These are phyloP conservation scores for Pseudopithomyces maydicus DNA, from an alignment of 2,329 filamentous ascomycete genomes.

Conservation along the genomic window DNA sequence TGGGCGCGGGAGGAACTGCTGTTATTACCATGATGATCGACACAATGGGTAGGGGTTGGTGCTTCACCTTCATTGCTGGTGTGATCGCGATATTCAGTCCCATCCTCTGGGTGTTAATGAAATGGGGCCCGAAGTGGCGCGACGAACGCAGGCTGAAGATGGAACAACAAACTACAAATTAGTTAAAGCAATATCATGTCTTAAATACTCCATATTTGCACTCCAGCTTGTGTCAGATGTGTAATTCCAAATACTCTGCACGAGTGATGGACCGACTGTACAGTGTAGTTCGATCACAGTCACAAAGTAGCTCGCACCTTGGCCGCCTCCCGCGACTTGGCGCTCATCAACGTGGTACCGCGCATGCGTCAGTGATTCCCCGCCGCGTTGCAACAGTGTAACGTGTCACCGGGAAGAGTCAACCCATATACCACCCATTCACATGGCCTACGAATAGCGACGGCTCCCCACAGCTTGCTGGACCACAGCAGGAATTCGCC, in stretches of 20 bases:
- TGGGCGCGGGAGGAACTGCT: conserved; percentile 44
- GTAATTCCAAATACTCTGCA: neutral
- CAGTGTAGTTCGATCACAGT: neutral
- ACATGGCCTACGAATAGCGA: neutral
- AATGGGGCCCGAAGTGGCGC: conserved; percentile 51
- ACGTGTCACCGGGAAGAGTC: neutral
- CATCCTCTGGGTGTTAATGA: conserved; percentile 47
- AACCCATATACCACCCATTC: neutral
- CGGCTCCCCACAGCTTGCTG: neutral
- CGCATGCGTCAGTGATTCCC: neutral
- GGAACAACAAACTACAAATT: conserved; percentile 1
- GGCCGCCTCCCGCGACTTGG: neutral
- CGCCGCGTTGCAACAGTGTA: neutral
- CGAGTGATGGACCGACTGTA: too few relatives aligned
- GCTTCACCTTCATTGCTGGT: conserved; percentile 51
- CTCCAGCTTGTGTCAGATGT: neutral
- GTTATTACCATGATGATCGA: conserved; percentile 44
- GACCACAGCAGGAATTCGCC: neutral
- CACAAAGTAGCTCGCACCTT: neutral
- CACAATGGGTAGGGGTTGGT: conserved; percentile 46
- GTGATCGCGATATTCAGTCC: conserved; percentile 47
- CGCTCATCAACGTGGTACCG: neutral
- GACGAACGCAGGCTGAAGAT: conserved; percentile 42
- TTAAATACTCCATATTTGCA: neutral
- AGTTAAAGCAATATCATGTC: neutral